phyloP scores from a whole-genome alignment of 2,329 filamentous ascomycete species.

The Ascocoryne sarcoides region DNA sequence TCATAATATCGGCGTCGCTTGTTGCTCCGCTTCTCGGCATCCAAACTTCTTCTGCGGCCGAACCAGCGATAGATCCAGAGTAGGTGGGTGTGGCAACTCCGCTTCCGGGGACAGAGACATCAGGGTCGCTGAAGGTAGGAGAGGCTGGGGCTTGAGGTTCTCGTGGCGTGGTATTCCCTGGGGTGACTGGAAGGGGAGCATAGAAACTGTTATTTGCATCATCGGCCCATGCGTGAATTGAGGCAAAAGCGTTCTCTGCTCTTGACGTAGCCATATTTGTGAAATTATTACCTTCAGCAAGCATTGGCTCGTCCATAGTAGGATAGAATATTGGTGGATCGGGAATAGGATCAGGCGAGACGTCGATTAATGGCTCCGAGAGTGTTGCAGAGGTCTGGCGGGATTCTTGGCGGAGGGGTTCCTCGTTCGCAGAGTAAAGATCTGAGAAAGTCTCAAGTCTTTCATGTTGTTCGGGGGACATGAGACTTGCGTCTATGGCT shows the following conservation, averaged over 20 bases:
- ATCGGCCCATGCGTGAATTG: constrained; percentile 58
- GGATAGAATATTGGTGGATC: constrained; percentile 23
- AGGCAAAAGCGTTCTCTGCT: constrained; percentile 42
- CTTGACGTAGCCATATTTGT: constrained; percentile 45
- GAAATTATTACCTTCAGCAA: constrained; percentile 30
- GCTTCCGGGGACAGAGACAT: constrained; percentile 32
- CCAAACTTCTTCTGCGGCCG: constrained; percentile 34
- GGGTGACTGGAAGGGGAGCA: constrained; percentile 47
- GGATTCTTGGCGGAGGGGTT: constrained; percentile 7
- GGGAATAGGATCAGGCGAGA: constrained; percentile 18
- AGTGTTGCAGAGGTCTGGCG: constrained; percentile 19
- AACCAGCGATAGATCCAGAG: constrained; percentile 45
- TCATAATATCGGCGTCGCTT: constrained; percentile 46
- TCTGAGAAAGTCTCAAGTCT: constrained; percentile 50
- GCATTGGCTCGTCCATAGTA: constrained; percentile 14
- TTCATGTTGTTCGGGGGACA: constrained; percentile 32
- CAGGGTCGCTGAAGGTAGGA: constrained; percentile 20
- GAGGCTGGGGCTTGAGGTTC: constrained; percentile 15
- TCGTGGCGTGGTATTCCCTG: constrained; percentile 26
- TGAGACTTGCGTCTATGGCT: constrained; percentile 33
- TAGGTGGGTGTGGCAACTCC: constrained; percentile 51
- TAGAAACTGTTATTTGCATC: constrained; percentile 41
- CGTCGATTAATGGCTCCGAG: constrained; percentile 24
- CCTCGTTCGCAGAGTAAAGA: constrained; percentile 24
- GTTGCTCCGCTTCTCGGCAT: constrained; percentile 30